Base-by-base conservation (phyloP, 1,284 basidiomycete genomes). In the Xerocomus nothofagi region DNA sequence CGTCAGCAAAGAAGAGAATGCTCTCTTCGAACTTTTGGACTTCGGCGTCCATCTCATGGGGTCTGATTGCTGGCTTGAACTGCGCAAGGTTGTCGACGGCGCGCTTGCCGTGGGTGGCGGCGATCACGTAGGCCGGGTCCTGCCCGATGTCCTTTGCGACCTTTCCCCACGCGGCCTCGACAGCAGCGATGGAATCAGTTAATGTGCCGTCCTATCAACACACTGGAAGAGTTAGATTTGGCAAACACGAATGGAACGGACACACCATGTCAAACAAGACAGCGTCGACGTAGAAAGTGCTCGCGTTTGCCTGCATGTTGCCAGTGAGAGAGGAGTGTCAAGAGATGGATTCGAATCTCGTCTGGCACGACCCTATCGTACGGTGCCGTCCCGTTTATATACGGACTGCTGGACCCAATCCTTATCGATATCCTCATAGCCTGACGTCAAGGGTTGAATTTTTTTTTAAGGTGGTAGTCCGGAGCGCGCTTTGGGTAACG, bases 151-250 rank as follows among this genome's bases (percentile, higher is more conserved):
- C 84, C 37, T 72, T 72, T 3, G 88, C 87, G 43, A 90, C 86
- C 58, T 83, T 84, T 30, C 79, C 80, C 88, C 88, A 90, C 7
- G 88, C 88, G 6, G 85, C 84, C 66, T 90, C 88, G 55, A 89
- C 85, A 9, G 88, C 87, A 21, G 81, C 73, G 62, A 88, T 88
- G 24, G 84, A 87, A 63, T 88, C 84, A 45, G 86, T 88, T 48
- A 88, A 72, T 11, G 85, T 88, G 37, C 84, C 84, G 61, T 86
- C 83, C 83, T 85, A 56, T 50, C 15, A 51, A 56, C 51, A 50
- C 47, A 51, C 47, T 52, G 32, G 46, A 41, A 27, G 63, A 57
- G 61, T 62, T 50, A 62, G 56, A 48, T 48, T 47, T 50, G 51
- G 51, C 27, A 39, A 24, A 18, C 21, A 15, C 31, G 12, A 29